These are phyloP conservation scores for Rhodosporidiobolus sp. DNA, from an alignment of 768 basidiomycete species.

Conservation along the genomic window DNA sequence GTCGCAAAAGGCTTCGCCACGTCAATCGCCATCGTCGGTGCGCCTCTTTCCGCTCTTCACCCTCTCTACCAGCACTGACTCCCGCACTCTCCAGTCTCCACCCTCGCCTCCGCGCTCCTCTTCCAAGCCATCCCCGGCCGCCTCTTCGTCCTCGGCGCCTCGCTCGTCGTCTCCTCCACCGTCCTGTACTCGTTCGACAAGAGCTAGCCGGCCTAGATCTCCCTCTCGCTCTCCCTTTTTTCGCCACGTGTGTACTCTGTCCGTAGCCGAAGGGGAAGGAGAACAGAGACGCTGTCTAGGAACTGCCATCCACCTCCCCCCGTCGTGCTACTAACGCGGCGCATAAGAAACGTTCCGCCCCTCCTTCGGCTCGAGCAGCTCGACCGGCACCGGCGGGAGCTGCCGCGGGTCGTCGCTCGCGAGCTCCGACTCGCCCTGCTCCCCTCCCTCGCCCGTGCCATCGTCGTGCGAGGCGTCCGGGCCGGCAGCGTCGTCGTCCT, in stretches of 20 bases:
- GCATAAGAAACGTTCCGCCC: background rate
- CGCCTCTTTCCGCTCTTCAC: background rate
- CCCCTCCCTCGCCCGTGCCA: background rate
- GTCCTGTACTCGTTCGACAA: conserved; percentile 29
- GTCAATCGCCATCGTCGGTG: conserved; percentile 39
- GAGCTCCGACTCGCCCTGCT: background rate
- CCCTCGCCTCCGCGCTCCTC: conserved; percentile 15
- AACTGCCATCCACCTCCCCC: no score
- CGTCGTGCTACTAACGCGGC: background rate
- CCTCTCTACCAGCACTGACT: no score
- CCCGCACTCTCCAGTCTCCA: conserved; percentile 16
- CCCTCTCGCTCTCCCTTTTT: no score
- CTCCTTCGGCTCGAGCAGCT: background rate
- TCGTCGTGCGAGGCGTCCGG: no score
- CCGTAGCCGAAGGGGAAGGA: background rate
- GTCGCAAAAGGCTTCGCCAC: conserved; percentile 46
- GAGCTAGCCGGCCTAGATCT: background rate
- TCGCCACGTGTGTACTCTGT: background rate
- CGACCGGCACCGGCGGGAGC: background rate
- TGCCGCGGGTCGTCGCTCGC: conserved; percentile 14
- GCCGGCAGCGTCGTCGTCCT: no score
- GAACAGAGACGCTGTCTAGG: no score
- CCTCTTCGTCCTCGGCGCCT: conserved; percentile 13
- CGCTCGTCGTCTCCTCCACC: conserved; percentile 26
- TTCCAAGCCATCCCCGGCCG: conserved; percentile 7